phyloP scores from a whole-genome alignment of 108 stramenopile species.

The Fragilaria crotonensis region DNA sequence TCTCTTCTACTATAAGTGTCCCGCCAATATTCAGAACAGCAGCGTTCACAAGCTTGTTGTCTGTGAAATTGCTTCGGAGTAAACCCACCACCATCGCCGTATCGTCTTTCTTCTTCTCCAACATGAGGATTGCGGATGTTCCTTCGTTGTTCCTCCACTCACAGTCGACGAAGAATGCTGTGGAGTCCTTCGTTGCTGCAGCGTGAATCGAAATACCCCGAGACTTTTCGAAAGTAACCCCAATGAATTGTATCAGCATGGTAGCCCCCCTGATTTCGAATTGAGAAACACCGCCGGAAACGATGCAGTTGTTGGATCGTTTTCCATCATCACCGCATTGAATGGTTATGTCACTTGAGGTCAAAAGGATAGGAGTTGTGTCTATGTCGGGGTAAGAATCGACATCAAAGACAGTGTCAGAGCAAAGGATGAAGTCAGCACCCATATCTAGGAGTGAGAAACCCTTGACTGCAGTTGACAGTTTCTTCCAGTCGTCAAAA shows the following conservation, averaged over 20 bases:
- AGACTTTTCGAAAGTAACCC: background rate
- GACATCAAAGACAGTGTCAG: slow-evolving; percentile 1
- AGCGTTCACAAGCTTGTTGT: slow-evolving; percentile 2
- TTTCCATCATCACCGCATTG: slow-evolving; percentile 5
- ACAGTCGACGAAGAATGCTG: background rate
- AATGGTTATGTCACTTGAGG: background rate
- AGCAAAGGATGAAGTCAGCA: background rate
- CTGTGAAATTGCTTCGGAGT: background rate
- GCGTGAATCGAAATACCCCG: background rate
- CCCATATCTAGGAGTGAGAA: background rate
- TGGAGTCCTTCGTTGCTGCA: background rate
- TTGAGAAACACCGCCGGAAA: slow-evolving; percentile 5
- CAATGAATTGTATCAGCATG: background rate
- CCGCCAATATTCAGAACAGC: slow-evolving; percentile 6
- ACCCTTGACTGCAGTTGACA: background rate
- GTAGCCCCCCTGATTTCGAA: background rate
- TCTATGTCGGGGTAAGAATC: background rate
- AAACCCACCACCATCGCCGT: background rate
- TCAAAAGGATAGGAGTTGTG: background rate
- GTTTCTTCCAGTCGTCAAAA: slow-evolving; percentile 1
- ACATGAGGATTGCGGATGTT: background rate
- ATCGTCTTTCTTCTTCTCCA: background rate
- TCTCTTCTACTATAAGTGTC: background rate
- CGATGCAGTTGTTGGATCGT: background rate
- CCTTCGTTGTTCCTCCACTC: background rate